A percentile compares a stretch with the other conserved stretches of the same genome.
Evolutionary conservation across 129 eudicot species (phyloP).

Genomic region (Centrapalus pauciflorus): DNA sequence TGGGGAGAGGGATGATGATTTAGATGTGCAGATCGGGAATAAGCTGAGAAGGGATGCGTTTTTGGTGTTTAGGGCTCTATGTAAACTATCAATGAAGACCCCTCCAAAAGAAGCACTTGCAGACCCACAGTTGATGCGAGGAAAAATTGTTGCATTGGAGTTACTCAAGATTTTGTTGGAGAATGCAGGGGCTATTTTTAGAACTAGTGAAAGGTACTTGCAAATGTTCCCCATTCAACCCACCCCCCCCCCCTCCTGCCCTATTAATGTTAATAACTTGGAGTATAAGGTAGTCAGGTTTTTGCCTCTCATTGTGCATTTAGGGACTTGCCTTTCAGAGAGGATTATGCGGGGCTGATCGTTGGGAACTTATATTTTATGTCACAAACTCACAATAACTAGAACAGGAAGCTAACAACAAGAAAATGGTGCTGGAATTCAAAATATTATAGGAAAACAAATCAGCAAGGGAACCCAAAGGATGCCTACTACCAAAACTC

Average conservation of each 20-base stretch:
- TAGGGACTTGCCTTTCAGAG: not conserved
- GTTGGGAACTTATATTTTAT: not conserved
- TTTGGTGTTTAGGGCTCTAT: constrained; percentile 90
- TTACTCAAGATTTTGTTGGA: constrained; percentile 97
- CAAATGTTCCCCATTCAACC: too few relatives aligned
- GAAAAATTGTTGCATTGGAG: constrained; percentile 95
- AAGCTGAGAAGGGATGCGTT: constrained; percentile 94
- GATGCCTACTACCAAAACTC: too few relatives aligned
- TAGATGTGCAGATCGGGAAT: constrained; percentile 98
- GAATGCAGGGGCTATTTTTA: constrained; percentile 93
- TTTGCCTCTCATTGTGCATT: not conserved
- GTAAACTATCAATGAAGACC: constrained; percentile 96
- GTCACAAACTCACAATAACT: not conserved
- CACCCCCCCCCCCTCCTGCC: not conserved
- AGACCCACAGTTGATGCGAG: constrained; percentile 89
- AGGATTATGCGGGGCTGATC: not conserved
- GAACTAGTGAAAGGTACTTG: constrained; percentile 95
- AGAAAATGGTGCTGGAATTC: too few relatives aligned
- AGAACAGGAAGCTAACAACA: too few relatives aligned
- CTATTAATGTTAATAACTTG: not conserved
- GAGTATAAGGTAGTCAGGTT: not conserved
- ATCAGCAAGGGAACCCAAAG: too few relatives aligned
- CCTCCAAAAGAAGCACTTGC: constrained; percentile 88
- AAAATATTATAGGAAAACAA: too few relatives aligned
- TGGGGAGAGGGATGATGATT: constrained; percentile 83